Evolutionary conservation across 2,329 filamentous ascomycete species (phyloP), one percentile per base, ranked within the genome.

Genomic region (Cercospora nicotianae): DNA sequence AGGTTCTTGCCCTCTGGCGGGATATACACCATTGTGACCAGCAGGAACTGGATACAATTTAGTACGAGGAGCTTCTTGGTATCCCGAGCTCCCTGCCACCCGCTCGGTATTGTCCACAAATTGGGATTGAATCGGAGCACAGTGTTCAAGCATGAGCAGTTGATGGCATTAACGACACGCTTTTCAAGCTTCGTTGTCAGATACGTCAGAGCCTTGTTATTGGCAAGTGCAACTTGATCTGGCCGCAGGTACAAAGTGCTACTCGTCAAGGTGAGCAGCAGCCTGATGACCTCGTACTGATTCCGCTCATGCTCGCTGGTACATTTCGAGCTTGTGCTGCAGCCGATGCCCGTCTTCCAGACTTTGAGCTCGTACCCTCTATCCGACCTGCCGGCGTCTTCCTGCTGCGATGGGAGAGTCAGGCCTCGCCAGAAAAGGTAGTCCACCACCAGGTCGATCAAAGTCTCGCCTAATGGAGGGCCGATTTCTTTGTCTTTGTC

Each of bases 261-360:
- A 78, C 94, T 93, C 12, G 92, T 89, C 70, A 99, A 81, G 0
- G 93, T 93, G 72, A 99, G 84, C 48, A 99, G 86, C 66, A 99
- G 83, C 23, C 94, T 88, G 74, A 98, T 80, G 31, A 97, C 90
- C 80, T 99, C 95, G 72, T 91, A 93, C 67, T 95, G 88, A 79
- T 97, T 97, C 81, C 87, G 96, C 81, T 99, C 95, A 67, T 92
- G 90, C 75, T 98, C 94, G 79, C 93, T 96, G 63, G 90, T 97
- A 3, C 93, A 94, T 9, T 90, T 90, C 73, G 96, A 89, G 5
- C 93, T 88, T 16, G 91, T 92, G 79, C 97, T 96, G 83, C 94
- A 98, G 13, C 95, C 95, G 31, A 99, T 94, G 59, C 95, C 95
- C 77, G 92, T 98, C 81, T 97, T 93, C 95, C 95, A 99, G 77